Evolutionary conservation across 306 rosid genomes (phyloP).

Genomic region (Sindora glabra): DNA sequence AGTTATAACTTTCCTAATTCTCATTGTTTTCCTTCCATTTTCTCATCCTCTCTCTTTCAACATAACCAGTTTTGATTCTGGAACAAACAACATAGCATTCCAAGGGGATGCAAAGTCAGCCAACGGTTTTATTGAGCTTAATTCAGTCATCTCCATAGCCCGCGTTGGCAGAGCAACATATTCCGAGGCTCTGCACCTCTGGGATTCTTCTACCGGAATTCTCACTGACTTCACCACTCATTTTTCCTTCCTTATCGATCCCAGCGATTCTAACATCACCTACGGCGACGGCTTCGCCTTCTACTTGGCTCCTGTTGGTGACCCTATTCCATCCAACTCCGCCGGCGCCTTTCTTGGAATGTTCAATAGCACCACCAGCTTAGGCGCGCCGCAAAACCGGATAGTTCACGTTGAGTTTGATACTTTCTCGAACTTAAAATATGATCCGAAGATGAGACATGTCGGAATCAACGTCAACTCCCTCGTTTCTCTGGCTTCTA

Average conservation of each 20-base stretch:
- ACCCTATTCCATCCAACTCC: background rate
- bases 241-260: background rate
- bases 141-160: background rate
- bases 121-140: background rate
- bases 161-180: background rate
- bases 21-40: background rate
- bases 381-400: background rate
- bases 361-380: background rate
- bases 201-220: background rate
- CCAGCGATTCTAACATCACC: fast-evolving
- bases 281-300: constrained; percentile 12
- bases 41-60: background rate
- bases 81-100: background rate
- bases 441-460: background rate
- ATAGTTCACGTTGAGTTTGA: constrained; percentile 25
- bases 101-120: background rate
- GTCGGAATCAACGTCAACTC: constrained; percentile 14
- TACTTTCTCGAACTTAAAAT: background rate
- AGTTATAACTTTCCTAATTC: background rate
- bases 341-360: constrained; percentile 13
- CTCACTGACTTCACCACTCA: background rate
- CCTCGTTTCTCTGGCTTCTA: background rate
- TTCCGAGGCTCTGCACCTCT: background rate
- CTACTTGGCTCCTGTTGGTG: constrained; percentile 6
- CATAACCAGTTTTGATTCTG: background rate